These are phyloP conservation scores for Neoboletus magnificus DNA, from an alignment of 768 basidiomycete genomes.

Conservation along the genomic window DNA sequence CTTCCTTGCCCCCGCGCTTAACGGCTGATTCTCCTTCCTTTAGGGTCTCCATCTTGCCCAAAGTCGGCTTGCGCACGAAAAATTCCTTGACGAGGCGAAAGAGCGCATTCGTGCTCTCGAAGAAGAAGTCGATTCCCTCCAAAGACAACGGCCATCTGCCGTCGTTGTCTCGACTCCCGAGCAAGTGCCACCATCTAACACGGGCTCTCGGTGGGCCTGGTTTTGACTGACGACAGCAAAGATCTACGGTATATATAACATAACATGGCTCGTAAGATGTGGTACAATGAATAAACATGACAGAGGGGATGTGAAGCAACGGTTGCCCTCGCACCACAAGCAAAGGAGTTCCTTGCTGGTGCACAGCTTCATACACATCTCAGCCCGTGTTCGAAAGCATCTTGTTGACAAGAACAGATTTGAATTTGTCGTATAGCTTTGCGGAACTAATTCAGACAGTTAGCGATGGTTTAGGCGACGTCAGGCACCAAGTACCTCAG, in stretches of 20 bases:
- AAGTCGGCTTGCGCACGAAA: conserved; percentile 64
- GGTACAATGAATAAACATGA: not conserved
- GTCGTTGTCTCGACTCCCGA: not conserved
- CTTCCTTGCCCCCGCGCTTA: conserved; percentile 5
- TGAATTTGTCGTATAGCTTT: conserved; percentile 75
- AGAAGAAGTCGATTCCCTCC: conserved; percentile 47
- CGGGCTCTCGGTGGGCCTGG: conserved; percentile 24
- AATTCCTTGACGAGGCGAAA: conserved; percentile 61
- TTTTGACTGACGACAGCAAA: not conserved
- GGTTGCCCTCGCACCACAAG: not conserved
- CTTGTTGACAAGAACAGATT: conserved; percentile 56
- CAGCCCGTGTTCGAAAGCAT: conserved; percentile 21
- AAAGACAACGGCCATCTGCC: conserved; percentile 10
- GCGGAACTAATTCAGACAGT: conserved; percentile 47
- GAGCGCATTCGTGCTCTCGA: conserved; percentile 54
- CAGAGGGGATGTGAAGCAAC: not conserved
- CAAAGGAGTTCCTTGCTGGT: not conserved
- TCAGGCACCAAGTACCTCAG: conserved; percentile 54
- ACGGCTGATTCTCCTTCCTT: conserved; percentile 10
- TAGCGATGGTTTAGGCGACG: not conserved
- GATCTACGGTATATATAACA: conserved; percentile 16
- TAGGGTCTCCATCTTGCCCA: conserved; percentile 69
- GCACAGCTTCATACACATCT: not conserved
- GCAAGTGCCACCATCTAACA: not conserved
- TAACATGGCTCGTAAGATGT: not conserved